Conservation (phyloP, 305 asterid genomes). For the Fraxinus platypoda region DNA sequence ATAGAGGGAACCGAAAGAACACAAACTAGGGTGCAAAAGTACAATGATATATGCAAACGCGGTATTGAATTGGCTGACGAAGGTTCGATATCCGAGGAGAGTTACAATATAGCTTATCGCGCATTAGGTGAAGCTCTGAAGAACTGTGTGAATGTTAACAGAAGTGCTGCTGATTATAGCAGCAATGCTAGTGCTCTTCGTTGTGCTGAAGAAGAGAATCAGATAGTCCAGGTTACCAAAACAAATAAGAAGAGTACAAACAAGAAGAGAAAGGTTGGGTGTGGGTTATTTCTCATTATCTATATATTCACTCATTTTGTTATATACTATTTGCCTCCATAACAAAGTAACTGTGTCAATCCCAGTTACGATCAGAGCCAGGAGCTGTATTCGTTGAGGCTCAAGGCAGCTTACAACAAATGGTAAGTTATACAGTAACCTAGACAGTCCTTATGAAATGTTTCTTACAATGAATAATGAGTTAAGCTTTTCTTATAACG, state of each 20-base stretch:
- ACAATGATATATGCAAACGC: neutral
- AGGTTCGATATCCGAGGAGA: neutral
- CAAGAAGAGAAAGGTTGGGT: neutral
- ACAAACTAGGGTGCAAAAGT: neutral
- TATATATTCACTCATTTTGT: neutral
- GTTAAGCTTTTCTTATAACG: neutral
- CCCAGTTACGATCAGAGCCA: neutral
- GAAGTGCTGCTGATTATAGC: neutral
- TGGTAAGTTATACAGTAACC: slow-evolving; percentile 43
- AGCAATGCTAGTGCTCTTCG: neutral
- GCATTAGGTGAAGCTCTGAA: neutral
- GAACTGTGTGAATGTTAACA: neutral
- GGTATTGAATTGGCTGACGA: neutral
- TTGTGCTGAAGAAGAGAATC: neutral
- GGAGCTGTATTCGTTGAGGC: slow-evolving; percentile 46
- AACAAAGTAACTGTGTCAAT: neutral
- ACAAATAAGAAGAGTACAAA: neutral
- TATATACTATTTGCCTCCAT: neutral
- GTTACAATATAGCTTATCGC: neutral
- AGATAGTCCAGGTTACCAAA: neutral
- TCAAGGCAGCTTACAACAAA: slow-evolving; percentile 59
- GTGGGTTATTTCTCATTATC: neutral
- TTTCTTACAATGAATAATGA: neutral
- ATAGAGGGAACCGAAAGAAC: neutral
- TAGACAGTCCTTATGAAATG: neutral